Conservation (phyloP, 495 filamentous ascomycete species). For the Podospora pseudocomata region DNA sequence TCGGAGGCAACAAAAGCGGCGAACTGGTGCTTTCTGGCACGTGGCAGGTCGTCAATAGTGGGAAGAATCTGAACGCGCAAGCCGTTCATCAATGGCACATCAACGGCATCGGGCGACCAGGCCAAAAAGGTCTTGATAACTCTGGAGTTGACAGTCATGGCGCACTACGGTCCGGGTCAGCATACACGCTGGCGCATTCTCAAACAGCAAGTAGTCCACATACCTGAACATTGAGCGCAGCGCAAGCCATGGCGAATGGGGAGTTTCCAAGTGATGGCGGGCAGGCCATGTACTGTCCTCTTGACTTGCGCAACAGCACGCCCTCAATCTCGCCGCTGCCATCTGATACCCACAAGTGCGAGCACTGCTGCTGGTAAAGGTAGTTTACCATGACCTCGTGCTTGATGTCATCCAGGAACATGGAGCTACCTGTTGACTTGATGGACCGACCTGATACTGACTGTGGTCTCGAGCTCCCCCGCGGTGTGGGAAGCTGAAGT, state of each 20-base stretch:
- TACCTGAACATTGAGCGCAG: conserved; percentile 67
- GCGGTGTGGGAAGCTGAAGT: conserved; percentile 45
- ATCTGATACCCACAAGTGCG: conserved; percentile 66
- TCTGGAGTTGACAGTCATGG: conserved; percentile 76
- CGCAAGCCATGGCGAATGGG: conserved; percentile 57
- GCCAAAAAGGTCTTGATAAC: conserved; percentile 71
- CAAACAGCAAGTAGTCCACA: background rate
- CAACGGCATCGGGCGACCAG: conserved; percentile 65
- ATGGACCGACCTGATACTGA: conserved; percentile 47
- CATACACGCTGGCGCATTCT: background rate
- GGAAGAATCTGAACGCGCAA: conserved; percentile 70
- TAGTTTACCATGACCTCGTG: conserved; percentile 83
- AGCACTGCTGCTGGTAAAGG: conserved; percentile 72
- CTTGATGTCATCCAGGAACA: conserved; percentile 70
- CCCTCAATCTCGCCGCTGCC: conserved; percentile 64
- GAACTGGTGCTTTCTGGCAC: conserved; percentile 69
- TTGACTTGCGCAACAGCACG: conserved; percentile 63
- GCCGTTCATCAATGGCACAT: conserved; percentile 72
- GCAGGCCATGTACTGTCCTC: conserved; percentile 64
- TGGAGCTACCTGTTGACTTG: conserved; percentile 49
- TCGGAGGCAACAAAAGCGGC: conserved; percentile 71
- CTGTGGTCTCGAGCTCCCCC: conserved; percentile 46
- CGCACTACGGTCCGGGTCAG: conserved; percentile 45
- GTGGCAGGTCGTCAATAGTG: conserved; percentile 61
- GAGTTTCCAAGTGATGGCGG: conserved; percentile 58